Evolutionary conservation across 306 rosid species (phyloP), one percentile per base, ranked within the genome.

Genomic region (Prunus kanzakura): DNA sequence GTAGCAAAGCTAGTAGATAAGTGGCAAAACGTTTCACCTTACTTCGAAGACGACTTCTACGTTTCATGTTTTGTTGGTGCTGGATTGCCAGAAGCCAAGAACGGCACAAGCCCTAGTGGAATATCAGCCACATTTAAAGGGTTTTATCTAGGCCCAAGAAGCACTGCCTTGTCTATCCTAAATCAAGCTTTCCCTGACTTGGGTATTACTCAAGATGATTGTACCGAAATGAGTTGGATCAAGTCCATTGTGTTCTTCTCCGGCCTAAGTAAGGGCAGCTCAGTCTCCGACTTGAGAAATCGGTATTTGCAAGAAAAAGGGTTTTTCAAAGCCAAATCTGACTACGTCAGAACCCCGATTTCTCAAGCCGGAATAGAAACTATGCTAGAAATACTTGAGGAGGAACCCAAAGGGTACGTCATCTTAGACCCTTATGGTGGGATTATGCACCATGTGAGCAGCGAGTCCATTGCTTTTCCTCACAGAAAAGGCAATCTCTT

Each of bases 401-500:
- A 83, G 52, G 84, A 92, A 84, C 87, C 93, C 0, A 88, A 86
- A 76, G 93, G 97, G 76, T 60, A 15, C 62, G 83, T 88, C 19
- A 75, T 92, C 67, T 71, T 87, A 61, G 93, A 90, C 74, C 92
- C 97, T 38, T 92, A 82, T 55, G 92, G 97, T 62, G 97, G 97
- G 29, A 78, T 49, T 61, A 57, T 57, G 64, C 27, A 22, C 38
- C 38, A 57, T 2, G 88, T 87, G 88, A 86, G 96, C 85, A 84
- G 79, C 81, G 88, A 84, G 2, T 82, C 85, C 75, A 92, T 88
- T 68, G 87, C 93, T 67, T 92, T 90, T 84, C 92, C 97, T 11
- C 96, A 92, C 63, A 86, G 93, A 79, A 82, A 71, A 80, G 97
- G 94, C 1, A 93, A 86, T 63, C 43, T 90, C 7, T 93, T 84